Conservation (phyloP, 164 flowering plant species). For the Sextonia rubra region DNA sequence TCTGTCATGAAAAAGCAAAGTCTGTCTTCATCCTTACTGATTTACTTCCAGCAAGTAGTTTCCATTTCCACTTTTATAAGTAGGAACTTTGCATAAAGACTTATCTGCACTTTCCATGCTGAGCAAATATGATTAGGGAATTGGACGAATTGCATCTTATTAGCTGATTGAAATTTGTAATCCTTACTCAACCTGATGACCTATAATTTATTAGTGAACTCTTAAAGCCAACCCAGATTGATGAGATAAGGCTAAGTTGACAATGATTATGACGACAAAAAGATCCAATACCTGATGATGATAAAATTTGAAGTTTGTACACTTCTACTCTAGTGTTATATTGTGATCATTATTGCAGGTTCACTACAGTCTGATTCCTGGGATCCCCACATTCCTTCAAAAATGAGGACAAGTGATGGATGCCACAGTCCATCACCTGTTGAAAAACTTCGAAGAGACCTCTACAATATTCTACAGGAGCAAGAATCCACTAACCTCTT, state of each 20-base stretch:
- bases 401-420: constrained; percentile 9
- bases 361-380: constrained; percentile 9
- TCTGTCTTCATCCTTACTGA: not conserved
- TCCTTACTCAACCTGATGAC: not conserved
- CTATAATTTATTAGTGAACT: too few species aligned
- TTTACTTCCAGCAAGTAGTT: not conserved
- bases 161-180: not conserved
- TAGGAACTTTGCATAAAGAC: not conserved
- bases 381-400: constrained; percentile 20
- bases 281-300: not conserved
- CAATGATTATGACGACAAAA: not conserved
- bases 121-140: too few species aligned
- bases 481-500: constrained; percentile 11
- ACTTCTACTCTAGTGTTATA: not conserved
- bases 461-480: constrained; percentile 14
- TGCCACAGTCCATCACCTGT: constrained; percentile 14
- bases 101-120: not conserved
- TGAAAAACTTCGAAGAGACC: constrained; percentile 24
- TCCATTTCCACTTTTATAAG: not conserved
- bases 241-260: too few species aligned
- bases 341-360: constrained; percentile 4
- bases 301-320: not conserved
- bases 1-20: not conserved
- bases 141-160: not conserved
- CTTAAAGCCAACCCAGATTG: too few species aligned